Percentiles rank a stretch among this genome's conserved stretches.
Evolutionary conservation across 495 filamentous ascomycete species (phyloP).

Genomic region (Elaphomyces granulatus): DNA sequence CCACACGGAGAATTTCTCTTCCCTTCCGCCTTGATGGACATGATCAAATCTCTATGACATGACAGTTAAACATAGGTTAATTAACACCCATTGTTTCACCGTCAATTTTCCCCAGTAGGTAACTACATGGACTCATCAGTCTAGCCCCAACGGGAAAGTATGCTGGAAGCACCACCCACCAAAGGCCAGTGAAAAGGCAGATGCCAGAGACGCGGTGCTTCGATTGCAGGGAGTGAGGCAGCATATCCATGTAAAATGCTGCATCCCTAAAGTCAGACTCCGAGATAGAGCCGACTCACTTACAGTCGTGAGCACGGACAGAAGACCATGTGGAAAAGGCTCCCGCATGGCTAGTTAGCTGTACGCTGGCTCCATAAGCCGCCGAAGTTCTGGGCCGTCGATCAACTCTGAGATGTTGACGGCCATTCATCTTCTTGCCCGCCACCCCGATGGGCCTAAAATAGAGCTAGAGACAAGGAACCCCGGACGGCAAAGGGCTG

Average conservation of each 20-base stretch:
- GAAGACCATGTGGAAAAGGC: constrained; percentile 14
- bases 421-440: constrained; percentile 11
- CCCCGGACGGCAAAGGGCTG: background rate
- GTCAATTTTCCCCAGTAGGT: background rate
- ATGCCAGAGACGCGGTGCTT: too few species aligned
- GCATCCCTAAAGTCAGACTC: background rate
- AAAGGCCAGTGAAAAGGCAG: too few species aligned
- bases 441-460: constrained; percentile 4
- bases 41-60: too few species aligned
- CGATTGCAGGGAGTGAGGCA: background rate
- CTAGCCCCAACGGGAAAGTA: too few species aligned
- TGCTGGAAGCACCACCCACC: too few species aligned
- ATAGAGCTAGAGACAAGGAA: background rate
- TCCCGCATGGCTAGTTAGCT: constrained; percentile 14
- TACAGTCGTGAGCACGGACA: background rate
- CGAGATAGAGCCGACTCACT: background rate
- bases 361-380: constrained; percentile 16
- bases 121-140: too few species aligned
- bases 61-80: too few species aligned
- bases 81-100: background rate
- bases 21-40: background rate
- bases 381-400: constrained; percentile 5
- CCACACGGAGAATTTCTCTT: background rate
- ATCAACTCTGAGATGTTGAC: constrained; percentile 4
- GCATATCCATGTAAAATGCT: background rate